Base-by-base conservation (phyloP, 305 asterid species). In the Fraxinus platypoda region DNA sequence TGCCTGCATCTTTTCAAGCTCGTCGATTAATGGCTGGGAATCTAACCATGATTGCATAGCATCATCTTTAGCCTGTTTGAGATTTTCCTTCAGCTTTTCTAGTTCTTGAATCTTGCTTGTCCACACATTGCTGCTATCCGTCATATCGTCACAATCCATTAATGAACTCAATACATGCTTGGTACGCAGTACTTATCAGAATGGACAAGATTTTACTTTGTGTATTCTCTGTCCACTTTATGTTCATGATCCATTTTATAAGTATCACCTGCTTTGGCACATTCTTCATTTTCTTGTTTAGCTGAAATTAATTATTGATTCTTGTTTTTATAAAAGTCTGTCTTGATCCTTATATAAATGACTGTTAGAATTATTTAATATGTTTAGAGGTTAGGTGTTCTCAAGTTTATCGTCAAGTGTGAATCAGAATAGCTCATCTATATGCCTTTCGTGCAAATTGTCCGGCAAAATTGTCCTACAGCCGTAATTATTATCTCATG, bases 21-120 rank as follows among this genome's bases (percentile, higher is more conserved):
- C 90, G 28, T 90, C 95, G 17, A 90, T 88, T 12, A 91, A 71
- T 41, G 95, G 94, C 71, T 89, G 88, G 41, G 97, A 90, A 46
- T 93, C 97, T 77, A 91, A 76, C 94, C 92, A 93, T 28, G 95
- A 90, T 75, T 91, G 97, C 75, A 21, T 87, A 0, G 91, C 91
- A 1, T 90, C 91, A 81, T 93, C 97, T 82, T 93, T 93, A 21
- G 94, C 95, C 59, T 76, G 88, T 82, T 35, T 83, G 79, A 93
- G 91, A 70, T 87, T 87, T 49, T 84, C 88, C 83, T 86, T 87
- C 35, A 88, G 75, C 38, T 75, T 81, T 11, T 85, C 87, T 41
- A 91, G 83, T 75, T 92, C 88, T 28, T 57, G 86, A 46, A 54
- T 83, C 81, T 86, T 89, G 26, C 12, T 46, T 19, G 54, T 68